phyloP scores from a whole-genome alignment of 192 early-diverging fungal genomes.

The Coemansia sp. region DNA sequence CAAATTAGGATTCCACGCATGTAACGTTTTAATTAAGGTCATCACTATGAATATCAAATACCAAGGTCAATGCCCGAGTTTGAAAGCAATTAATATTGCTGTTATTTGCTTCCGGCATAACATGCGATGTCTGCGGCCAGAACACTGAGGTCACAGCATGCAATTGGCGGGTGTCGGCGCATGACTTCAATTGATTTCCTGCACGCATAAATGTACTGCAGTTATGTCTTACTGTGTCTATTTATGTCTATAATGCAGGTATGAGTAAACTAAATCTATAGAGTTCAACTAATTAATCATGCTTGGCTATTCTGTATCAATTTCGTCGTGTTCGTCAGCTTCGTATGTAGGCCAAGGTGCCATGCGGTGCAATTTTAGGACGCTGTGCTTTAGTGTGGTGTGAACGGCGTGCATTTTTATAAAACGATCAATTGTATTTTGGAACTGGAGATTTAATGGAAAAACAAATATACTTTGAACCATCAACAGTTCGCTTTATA shows the following conservation, averaged over 20 bases:
- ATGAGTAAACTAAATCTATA: background rate
- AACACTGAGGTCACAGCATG: background rate
- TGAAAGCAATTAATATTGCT: constrained; percentile 1
- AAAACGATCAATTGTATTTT: background rate
- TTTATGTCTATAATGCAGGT: constrained; percentile 1
- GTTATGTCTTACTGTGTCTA: background rate
- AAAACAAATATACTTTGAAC: background rate
- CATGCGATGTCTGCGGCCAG: background rate
- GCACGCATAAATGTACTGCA: background rate
- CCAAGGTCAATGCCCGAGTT: background rate
- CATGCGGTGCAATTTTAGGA: constrained; percentile 4
- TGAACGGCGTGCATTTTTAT: background rate
- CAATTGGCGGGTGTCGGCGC: background rate
- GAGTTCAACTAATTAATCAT: background rate
- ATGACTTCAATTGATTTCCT: background rate
- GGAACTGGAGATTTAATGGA: background rate
- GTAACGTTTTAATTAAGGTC: background rate
- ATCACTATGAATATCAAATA: background rate
- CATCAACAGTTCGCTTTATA: background rate
- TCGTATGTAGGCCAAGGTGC: constrained; percentile 22
- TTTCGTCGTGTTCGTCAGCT: background rate
- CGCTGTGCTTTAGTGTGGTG: background rate
- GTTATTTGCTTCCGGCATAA: background rate
- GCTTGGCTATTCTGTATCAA: background rate
- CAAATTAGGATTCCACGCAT: background rate